Percentiles rank a stretch among this genome's conserved stretches.
phyloP scores from a whole-genome alignment of 441 rosid species.

The Syzygium malaccense region DNA sequence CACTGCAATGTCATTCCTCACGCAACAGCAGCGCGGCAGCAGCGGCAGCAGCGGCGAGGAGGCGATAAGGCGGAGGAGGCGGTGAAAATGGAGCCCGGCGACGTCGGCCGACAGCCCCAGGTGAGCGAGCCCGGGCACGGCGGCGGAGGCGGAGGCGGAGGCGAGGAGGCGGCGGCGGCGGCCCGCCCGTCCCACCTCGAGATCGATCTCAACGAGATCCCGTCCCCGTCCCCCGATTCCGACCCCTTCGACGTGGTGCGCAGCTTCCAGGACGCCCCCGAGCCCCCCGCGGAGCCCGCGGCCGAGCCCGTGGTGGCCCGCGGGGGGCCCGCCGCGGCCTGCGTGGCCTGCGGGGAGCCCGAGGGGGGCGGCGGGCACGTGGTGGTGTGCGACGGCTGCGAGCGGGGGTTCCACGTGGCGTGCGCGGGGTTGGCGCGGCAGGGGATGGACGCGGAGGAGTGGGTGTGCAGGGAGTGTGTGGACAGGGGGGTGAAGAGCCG shows the following conservation, averaged over 20 bases:
- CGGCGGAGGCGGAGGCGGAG: background rate
- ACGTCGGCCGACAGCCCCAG: background rate
- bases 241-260: conserved; percentile 55
- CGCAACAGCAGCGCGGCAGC: background rate
- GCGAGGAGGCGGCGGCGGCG: background rate
- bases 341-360: conserved; percentile 52
- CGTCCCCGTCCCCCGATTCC: conserved; percentile 32
- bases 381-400: conserved; percentile 84
- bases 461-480: conserved; percentile 66
- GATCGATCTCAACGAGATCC: conserved; percentile 95
- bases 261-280: conserved; percentile 34
- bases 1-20: background rate
- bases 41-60: no score
- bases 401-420: conserved; percentile 59
- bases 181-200: conserved; percentile 50
- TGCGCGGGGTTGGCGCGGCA: conserved; percentile 38
- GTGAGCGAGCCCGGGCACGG: background rate
- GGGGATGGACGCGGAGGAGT: conserved; percentile 34
- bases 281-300: conserved; percentile 22
- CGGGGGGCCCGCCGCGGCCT: conserved; percentile 23
- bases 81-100: background rate
- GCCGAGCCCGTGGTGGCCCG: conserved; percentile 40
- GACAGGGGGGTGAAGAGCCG: conserved; percentile 51
- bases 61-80: background rate
- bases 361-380: conserved; percentile 35